Conservation (phyloP, 805 yeast species). For the Zygotorulaspora chibaensis region DNA sequence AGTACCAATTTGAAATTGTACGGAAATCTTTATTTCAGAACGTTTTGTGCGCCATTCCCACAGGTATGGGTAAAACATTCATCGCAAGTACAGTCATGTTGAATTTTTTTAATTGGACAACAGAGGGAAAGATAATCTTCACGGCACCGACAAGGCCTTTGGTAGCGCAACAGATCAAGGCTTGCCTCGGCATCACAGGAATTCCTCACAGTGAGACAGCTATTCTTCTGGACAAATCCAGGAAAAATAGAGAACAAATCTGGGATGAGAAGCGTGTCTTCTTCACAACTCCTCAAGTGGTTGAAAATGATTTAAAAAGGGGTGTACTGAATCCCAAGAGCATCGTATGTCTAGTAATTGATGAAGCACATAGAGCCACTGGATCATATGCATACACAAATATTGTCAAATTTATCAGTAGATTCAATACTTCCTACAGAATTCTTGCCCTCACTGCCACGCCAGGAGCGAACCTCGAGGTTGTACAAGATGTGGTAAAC, state of each 20-base stretch:
- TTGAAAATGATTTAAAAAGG: conserved; percentile 77
- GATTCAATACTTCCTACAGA: conserved; percentile 65
- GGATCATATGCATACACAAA: conserved; percentile 87
- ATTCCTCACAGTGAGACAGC: conserved; percentile 75
- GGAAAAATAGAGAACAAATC: conserved; percentile 64
- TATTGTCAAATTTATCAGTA: conserved; percentile 62
- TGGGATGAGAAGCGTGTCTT: conserved; percentile 78
- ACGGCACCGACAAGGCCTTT: conserved; percentile 97
- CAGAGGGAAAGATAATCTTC: conserved; percentile 72
- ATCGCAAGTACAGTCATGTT: conserved; percentile 93
- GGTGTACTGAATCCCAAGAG: conserved; percentile 75
- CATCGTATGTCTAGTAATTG: conserved; percentile 74
- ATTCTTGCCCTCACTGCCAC: conserved; percentile 91
- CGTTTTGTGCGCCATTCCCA: conserved; percentile 84
- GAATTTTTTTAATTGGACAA: conserved; percentile 84
- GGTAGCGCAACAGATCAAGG: conserved; percentile 93
- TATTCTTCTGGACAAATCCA: conserved; percentile 56
- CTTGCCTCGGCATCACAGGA: conserved; percentile 84
- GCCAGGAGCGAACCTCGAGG: conserved; percentile 83
- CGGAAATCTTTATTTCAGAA: conserved; percentile 67
- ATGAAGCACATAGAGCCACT: conserved; percentile 93
- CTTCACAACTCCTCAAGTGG: conserved; percentile 94
- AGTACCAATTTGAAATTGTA: conserved; percentile 83
- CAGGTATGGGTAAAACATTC: conserved; percentile 96
- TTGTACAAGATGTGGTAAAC: conserved; percentile 79